Conservation (phyloP, 106 monocot genomes). For the Dendrobium chrysotoxum region DNA sequence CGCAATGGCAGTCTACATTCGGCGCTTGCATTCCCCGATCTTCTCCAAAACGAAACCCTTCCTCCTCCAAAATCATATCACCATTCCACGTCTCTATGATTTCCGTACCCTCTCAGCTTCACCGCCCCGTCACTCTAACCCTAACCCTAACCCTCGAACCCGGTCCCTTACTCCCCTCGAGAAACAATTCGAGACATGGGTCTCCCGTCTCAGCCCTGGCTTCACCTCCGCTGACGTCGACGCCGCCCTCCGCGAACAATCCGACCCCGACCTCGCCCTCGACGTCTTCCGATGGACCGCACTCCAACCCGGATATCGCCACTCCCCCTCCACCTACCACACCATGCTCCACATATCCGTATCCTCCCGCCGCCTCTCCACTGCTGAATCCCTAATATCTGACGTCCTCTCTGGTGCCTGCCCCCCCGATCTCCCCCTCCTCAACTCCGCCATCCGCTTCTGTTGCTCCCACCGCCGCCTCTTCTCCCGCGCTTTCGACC, state of each 20-base stretch:
- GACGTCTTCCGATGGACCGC: constrained; percentile 88
- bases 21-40: not conserved
- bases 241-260: constrained; percentile 31
- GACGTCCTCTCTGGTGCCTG: constrained; percentile 82
- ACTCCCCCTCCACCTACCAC: constrained; percentile 45
- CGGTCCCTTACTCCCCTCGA: constrained; percentile 39
- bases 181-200: constrained; percentile 52
- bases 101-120: not conserved
- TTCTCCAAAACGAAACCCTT: not conserved
- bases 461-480: constrained; percentile 74
- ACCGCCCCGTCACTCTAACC: not conserved
- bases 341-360: constrained; percentile 47
- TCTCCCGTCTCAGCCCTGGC: constrained; percentile 49
- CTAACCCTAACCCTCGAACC: constrained; percentile 7
- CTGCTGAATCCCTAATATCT: constrained; percentile 55
- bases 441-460: constrained; percentile 68
- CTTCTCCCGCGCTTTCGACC: constrained; percentile 79
- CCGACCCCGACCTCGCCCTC: constrained; percentile 76
- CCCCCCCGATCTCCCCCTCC: constrained; percentile 47
- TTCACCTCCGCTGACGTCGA: constrained; percentile 56
- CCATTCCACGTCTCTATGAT: not conserved
- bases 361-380: constrained; percentile 50
- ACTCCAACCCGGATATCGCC: constrained; percentile 54
- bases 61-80: not conserved
- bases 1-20: not conserved